phyloP scores from a whole-genome alignment of 257 asterid species.

The Thymus mandschuricus region DNA sequence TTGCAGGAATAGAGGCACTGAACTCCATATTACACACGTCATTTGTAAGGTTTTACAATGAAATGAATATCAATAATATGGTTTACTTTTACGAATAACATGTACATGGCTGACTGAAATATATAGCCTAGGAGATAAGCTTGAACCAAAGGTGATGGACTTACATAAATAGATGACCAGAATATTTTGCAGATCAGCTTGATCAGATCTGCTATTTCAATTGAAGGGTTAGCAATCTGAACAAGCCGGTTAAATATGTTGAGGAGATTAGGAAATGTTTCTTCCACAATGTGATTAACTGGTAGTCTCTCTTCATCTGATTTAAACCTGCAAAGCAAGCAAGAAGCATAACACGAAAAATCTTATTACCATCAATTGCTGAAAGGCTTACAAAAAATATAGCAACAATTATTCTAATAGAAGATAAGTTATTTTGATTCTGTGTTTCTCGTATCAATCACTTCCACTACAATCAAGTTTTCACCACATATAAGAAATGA shows the following conservation, averaged over 20 bases:
- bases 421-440: not conserved
- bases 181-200: slow-evolving; percentile 97
- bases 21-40: not conserved
- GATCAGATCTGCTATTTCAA: slow-evolving; percentile 93
- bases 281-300: slow-evolving; percentile 81
- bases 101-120: not conserved
- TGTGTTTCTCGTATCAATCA: slow-evolving; percentile 5
- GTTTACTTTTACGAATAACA: not conserved
- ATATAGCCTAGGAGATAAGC: slow-evolving; percentile 1
- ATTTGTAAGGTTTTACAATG: not conserved
- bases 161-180: slow-evolving; percentile 95
- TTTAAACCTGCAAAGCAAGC: slow-evolving; percentile 75
- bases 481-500: slow-evolving; percentile 16
- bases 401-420: slow-evolving; percentile 1
- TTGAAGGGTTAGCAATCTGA: slow-evolving; percentile 76
- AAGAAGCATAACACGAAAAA: slow-evolving; percentile 30
- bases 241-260: slow-evolving; percentile 78
- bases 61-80: not conserved
- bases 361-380: slow-evolving; percentile 11
- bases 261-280: slow-evolving; percentile 87
- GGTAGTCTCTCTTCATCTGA: slow-evolving; percentile 97
- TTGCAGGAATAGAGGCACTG: slow-evolving; percentile 19
- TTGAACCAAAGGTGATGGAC: slow-evolving; percentile 31
- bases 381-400: not conserved
- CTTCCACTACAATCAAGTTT: slow-evolving; percentile 20